phyloP scores from a whole-genome alignment of 176 grass and related monocot genomes.

The Pontederia paniculata region DNA sequence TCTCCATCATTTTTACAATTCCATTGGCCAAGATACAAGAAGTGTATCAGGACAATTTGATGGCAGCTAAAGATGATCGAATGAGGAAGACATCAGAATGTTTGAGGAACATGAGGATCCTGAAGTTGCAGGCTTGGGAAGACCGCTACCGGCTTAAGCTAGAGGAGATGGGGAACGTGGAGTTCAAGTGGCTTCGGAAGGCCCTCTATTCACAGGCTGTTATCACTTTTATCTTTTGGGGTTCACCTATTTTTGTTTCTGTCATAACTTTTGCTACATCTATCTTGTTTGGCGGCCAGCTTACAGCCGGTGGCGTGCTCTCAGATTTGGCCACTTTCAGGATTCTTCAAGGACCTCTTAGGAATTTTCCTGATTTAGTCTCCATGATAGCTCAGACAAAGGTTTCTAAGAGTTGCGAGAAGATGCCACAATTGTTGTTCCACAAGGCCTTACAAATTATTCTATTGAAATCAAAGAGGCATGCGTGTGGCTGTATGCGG shows the following conservation, averaged over 20 bases:
- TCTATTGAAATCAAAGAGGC: slow-evolving; percentile 71
- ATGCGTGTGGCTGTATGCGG: slow-evolving; percentile 95
- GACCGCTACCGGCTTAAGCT: slow-evolving; percentile 57
- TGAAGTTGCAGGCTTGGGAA: slow-evolving; percentile 96
- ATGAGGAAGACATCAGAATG: slow-evolving; percentile 96
- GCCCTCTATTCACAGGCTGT: slow-evolving; percentile 83
- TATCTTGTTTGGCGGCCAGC: slow-evolving; percentile 69
- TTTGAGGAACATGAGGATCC: slow-evolving; percentile 82
- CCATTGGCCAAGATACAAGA: slow-evolving; percentile 91
- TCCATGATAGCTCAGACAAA: slow-evolving; percentile 95
- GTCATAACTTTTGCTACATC: slow-evolving; percentile 86
- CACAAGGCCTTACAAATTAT: slow-evolving; percentile 42
- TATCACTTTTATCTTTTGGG: slow-evolving; percentile 98
- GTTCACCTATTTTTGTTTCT: slow-evolving; percentile 86
- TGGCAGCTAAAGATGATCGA: slow-evolving; percentile 88
- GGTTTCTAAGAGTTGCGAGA: slow-evolving; percentile 81
- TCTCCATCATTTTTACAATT: slow-evolving; percentile 74
- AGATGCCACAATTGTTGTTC: slow-evolving; percentile 62
- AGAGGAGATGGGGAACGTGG: slow-evolving; percentile 84
- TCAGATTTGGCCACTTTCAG: slow-evolving; percentile 93
- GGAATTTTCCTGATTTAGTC: slow-evolving; percentile 93
- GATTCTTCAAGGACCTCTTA: slow-evolving; percentile 96
- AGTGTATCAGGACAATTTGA: slow-evolving; percentile 86
- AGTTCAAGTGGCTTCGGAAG: slow-evolving; percentile 73
- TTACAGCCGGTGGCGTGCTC: slow-evolving; percentile 90